A percentile compares a stretch with the other conserved stretches of the same genome.
These are phyloP conservation scores for Veloporphyrellus conicus DNA, from an alignment of 1,284 basidiomycete genomes.

Conservation along the genomic window DNA sequence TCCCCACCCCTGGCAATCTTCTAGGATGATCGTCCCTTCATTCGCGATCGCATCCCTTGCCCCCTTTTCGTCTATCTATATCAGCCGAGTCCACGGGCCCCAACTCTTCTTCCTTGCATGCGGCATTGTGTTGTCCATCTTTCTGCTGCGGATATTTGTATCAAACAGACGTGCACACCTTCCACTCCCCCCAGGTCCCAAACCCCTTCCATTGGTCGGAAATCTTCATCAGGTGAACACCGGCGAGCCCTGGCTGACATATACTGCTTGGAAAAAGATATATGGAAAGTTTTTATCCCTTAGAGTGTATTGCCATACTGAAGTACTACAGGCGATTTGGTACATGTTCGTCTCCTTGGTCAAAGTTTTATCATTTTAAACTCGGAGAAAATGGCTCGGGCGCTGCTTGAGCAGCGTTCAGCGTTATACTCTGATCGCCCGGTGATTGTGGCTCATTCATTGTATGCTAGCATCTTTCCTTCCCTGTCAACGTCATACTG, in stretches of 20 bases:
- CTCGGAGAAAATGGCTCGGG: slow-evolving; percentile 24
- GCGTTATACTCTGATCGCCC: slow-evolving; percentile 27
- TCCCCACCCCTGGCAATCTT: no score
- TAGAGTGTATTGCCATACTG: neutral
- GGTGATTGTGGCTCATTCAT: slow-evolving; percentile 9
- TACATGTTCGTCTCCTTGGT: slow-evolving; percentile 22
- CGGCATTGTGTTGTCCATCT: neutral
- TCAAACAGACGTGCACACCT: neutral
- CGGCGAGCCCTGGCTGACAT: slow-evolving; percentile 23
- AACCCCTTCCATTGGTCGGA: slow-evolving; percentile 20
- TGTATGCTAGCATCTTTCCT: slow-evolving; percentile 11
- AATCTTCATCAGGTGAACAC: slow-evolving; percentile 20
- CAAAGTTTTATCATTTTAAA: slow-evolving; percentile 24
- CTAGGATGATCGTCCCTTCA: no score
- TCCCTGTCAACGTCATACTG: neutral
- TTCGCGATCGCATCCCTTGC: slow-evolving; percentile 5
- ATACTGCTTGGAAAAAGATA: slow-evolving; percentile 21
- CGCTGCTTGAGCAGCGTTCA: slow-evolving; percentile 25
- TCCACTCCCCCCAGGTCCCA: slow-evolving; percentile 21
- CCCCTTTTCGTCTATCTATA: neutral
- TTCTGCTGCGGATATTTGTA: slow-evolving; percentile 6
- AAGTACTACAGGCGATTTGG: slow-evolving; percentile 18
- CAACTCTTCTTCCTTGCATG: neutral
- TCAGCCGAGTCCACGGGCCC: neutral
- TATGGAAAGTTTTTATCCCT: slow-evolving; percentile 12